Evolutionary conservation across 768 basidiomycete genomes (phyloP).

Genomic region (Fomitopsis pulvina): DNA sequence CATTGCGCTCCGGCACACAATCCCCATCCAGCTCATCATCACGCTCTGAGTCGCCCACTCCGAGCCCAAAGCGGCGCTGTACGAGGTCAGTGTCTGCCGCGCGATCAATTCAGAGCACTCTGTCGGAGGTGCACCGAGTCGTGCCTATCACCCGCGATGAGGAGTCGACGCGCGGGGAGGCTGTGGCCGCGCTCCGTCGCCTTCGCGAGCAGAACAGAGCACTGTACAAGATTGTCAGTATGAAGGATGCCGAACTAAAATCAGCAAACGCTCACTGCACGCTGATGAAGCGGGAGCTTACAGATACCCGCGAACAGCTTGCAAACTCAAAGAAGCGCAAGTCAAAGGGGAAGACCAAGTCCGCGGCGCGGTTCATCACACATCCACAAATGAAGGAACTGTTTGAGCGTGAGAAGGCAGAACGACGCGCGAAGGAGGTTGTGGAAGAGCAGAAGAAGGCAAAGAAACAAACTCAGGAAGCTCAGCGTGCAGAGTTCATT

Average conservation of each 20-base stretch:
- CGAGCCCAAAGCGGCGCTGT: no score
- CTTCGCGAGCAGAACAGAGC: background rate
- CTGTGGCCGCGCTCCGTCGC: background rate
- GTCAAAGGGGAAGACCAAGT: background rate
- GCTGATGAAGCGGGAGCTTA: background rate
- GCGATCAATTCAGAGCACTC: no score
- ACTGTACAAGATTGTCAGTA: background rate
- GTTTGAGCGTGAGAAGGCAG: background rate
- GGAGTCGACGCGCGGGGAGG: no score
- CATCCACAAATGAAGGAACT: background rate
- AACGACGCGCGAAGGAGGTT: background rate
- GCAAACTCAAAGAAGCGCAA: background rate
- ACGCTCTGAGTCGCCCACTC: no score
- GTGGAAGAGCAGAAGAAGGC: background rate
- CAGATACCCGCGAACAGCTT: background rate
- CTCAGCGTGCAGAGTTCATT: background rate
- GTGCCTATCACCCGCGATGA: no score
- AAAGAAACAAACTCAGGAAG: background rate
- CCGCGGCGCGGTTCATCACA: background rate
- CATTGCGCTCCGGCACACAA: no score
- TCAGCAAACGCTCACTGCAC: background rate
- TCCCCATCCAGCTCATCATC: no score
- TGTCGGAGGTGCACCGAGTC: no score
- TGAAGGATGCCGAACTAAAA: background rate
- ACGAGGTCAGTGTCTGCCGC: no score